Conservation (phyloP, 2,329 filamentous ascomycete species). For the Colletotrichum sp. region DNA sequence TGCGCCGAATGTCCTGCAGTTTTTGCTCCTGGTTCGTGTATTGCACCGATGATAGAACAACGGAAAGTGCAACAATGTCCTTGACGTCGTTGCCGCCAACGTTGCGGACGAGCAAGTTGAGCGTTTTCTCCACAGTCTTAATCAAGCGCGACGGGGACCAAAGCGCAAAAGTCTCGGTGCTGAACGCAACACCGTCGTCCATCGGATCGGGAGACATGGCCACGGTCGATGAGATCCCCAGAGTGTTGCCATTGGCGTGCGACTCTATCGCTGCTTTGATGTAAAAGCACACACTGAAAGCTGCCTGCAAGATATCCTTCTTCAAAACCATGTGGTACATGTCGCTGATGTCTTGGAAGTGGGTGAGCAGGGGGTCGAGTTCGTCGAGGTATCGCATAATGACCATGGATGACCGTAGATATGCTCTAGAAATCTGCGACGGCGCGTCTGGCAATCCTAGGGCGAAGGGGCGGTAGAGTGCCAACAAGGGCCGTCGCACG, state of each 20-base stretch:
- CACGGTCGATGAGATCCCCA: constrained; percentile 23
- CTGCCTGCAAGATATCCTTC: constrained; percentile 59
- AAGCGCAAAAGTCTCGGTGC: constrained; percentile 39
- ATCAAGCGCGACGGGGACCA: constrained; percentile 48
- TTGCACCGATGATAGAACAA: constrained; percentile 52
- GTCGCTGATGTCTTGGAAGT: constrained; percentile 53
- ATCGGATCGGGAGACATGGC: constrained; percentile 38
- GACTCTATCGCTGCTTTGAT: constrained; percentile 41
- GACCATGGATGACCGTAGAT: constrained; percentile 59
- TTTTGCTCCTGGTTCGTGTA: constrained; percentile 42
- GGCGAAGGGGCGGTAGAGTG: constrained; percentile 60
- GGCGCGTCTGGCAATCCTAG: constrained; percentile 56
- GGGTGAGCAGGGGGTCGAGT: constrained; percentile 50
- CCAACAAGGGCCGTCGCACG: constrained; percentile 55
- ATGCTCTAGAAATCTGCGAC: constrained; percentile 55
- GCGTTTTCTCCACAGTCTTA: constrained; percentile 49
- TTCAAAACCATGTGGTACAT: constrained; percentile 60
- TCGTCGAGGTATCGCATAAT: constrained; percentile 62
- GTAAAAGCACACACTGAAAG: constrained; percentile 61
- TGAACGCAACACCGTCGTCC: constrained; percentile 38
- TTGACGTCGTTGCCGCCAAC: constrained; percentile 56
- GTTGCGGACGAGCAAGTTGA: constrained; percentile 49
- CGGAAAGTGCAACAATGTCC: constrained; percentile 53
- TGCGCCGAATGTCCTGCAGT: constrained; percentile 44
- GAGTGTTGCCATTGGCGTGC: constrained; percentile 12